Evolutionary conservation across 2,329 filamentous ascomycete genomes (phyloP), one percentile per base, ranked within the genome.

Genomic region (Aspergillus persii): DNA sequence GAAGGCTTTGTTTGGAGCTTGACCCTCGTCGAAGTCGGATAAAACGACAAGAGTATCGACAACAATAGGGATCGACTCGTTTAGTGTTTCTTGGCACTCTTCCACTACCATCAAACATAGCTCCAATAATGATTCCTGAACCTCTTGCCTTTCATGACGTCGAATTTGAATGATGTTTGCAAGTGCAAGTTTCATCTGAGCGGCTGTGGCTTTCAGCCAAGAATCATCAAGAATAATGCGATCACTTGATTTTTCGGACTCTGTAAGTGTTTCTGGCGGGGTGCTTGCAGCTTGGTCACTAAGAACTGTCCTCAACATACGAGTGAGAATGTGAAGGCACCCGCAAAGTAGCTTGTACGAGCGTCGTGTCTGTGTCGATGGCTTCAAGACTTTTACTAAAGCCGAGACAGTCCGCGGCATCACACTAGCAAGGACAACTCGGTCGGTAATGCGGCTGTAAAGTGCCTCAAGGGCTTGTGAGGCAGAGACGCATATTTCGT

Each of bases 331-430:
- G 7, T 84, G 77, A 7, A 96, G 71, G 18, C 85, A 85, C 57
- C 78, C 78, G 27, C 87, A 77, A 6, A 98, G 78, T 0, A 96
- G 83, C 46, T 82, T 84, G 64, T 83, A 87, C 51, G 83, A 81
- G 36, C 85, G 79, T 52, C 85, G 81, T 64, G 83, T 82, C 46
- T 84, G 80, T n/a, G 82, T 85, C 0, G 88, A 89, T 0, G 86
- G 86, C 4, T 89, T 88, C 53, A 96, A 77, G 0, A 92, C 79
- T 68, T 89, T 93, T 2, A 89, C 88, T 27, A 99, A 78, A 1
- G 87, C 86, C 3, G 95, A 98, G 0, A 96, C 85, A 0, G 91
- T 91, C 8, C 93, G 92, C 0, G 96, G 95, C 47, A 98, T 81
- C 69, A 99, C 95, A 61, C 86, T 93, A 8, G 92, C 91, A 57